Percentiles rank a stretch among this genome's conserved stretches.
phyloP scores from a whole-genome alignment of 768 basidiomycete species.

The Trametes villosa region DNA sequence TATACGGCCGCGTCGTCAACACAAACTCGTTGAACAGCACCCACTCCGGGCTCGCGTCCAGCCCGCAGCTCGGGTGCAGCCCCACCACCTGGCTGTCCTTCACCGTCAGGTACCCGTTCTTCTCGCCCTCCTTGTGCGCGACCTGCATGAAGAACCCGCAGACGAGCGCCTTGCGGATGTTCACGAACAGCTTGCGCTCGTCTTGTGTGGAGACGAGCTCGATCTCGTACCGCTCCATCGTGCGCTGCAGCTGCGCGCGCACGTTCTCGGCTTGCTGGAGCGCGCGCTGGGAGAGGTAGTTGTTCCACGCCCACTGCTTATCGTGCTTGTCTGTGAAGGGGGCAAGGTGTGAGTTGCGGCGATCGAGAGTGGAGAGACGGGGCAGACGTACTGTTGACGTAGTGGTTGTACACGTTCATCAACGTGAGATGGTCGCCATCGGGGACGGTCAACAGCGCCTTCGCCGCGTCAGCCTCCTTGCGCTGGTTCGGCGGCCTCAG shows the following conservation, averaged over 20 bases:
- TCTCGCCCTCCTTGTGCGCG: slow-evolving; percentile 93
- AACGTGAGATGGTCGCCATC: slow-evolving; percentile 97
- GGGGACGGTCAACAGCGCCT: slow-evolving; percentile 84
- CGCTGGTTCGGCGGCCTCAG: slow-evolving; percentile 85
- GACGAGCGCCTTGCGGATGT: slow-evolving; percentile 82
- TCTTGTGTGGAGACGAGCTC: slow-evolving; percentile 74
- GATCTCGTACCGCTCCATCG: slow-evolving; percentile 90
- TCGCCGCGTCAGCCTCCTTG: slow-evolving; percentile 92
- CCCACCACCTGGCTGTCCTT: slow-evolving; percentile 83
- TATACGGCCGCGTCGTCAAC: slow-evolving; percentile 84
- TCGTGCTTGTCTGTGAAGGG: slow-evolving; percentile 65
- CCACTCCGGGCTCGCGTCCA: slow-evolving; percentile 90
- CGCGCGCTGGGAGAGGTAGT: slow-evolving; percentile 84
- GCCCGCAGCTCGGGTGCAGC: slow-evolving; percentile 85
- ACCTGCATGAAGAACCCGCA: slow-evolving; percentile 99
- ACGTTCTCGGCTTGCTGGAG: slow-evolving; percentile 94
- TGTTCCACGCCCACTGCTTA: slow-evolving; percentile 88
- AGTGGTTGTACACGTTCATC: slow-evolving; percentile 94
- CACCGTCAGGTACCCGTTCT: slow-evolving; percentile 75
- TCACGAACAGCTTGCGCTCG: slow-evolving; percentile 52
- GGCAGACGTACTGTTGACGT: slow-evolving; percentile 67
- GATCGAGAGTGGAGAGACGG: neutral
- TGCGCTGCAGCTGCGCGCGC: slow-evolving; percentile 82
- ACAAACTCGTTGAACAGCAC: slow-evolving; percentile 95
- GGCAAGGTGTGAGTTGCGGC: neutral